Conservation (phyloP, 305 asterid genomes). For the Fraxinus greggii region DNA sequence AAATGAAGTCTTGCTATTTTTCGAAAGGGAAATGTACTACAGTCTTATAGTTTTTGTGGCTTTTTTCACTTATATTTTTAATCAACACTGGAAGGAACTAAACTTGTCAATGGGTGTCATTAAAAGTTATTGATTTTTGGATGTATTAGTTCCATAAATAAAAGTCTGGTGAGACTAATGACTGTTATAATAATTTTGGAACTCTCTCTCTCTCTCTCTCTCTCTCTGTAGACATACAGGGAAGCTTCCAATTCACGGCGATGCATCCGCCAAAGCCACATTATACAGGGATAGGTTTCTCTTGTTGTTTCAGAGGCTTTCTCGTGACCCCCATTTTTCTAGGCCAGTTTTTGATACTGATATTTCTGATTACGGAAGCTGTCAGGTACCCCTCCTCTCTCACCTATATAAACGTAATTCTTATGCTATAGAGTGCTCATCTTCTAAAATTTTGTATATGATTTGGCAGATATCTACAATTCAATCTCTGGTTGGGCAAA, state of each 20-base stretch:
- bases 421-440: constrained; percentile 15
- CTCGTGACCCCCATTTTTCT: constrained; percentile 83
- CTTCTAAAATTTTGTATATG: constrained; percentile 3
- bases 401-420: neutral
- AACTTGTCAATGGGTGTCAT: neutral
- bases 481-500: constrained; percentile 87
- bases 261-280: constrained; percentile 77
- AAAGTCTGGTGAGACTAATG: neutral
- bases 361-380: constrained; percentile 65
- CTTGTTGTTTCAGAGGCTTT: constrained; percentile 71
- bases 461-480: constrained; percentile 76
- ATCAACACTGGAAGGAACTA: neutral
- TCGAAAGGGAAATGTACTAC: neutral
- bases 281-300: constrained; percentile 84
- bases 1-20: neutral
- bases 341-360: constrained; percentile 67
- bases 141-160: neutral
- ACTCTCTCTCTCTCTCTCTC: constrained; percentile 14
- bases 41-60: neutral
- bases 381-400: constrained; percentile 53
- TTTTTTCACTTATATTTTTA: neutral
- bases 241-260: constrained; percentile 72
- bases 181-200: neutral
- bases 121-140: neutral
- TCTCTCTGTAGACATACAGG: constrained; percentile 50